Base-by-base conservation (phyloP, 192 early-diverging fungal genomes). In the Thamnidium elegans region DNA sequence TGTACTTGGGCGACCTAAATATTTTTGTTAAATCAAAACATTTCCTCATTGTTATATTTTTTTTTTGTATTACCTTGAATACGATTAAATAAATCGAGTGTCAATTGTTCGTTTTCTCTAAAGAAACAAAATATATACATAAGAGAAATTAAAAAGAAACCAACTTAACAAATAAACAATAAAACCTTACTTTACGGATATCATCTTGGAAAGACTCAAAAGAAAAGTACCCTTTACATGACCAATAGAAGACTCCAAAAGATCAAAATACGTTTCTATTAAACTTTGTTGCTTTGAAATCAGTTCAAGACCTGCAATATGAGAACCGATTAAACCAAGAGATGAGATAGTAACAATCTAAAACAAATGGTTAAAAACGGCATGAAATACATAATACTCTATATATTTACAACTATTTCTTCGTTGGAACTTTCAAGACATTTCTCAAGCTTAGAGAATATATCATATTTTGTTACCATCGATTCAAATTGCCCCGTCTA, bases 311-410 rank as follows among this genome's bases (percentile, higher is more conserved):
- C 69, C 77, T 9, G 17, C 15, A 2, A 23, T 4, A 53, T 44
- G 60, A 17, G 61, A 51, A 10, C 77, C 77, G 15, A 78, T 65
- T 15, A 68, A 39, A 17, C 77, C 77, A 51, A 78, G 39, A 34
- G 55, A 45, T 39, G 63, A 46, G 23, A 75, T 53, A 4, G 73
- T 51, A 6, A 55, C 64, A 42, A 51, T 65, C 77, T 78, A 51
- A 10, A 53, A 15, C 26, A 26, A 47, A 58, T 15, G 32, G 30
- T 56, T 32, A 56, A 56, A 9, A 10, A 56, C 30, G 34, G 55
- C 32, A 62, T 19, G n/a, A 45, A 20, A 48, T 55, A 20, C 58
- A 15, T 52, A 30, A 2, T 65, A 9, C 19, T 36, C 58, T 50
- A 20, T 46, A 20, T 63, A 26, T 55, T 31, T 26, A 75, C 76